These are phyloP conservation scores for Globisporangium paroecandrum DNA, from an alignment of 352 stramenopile genomes.

Conservation along the genomic window DNA sequence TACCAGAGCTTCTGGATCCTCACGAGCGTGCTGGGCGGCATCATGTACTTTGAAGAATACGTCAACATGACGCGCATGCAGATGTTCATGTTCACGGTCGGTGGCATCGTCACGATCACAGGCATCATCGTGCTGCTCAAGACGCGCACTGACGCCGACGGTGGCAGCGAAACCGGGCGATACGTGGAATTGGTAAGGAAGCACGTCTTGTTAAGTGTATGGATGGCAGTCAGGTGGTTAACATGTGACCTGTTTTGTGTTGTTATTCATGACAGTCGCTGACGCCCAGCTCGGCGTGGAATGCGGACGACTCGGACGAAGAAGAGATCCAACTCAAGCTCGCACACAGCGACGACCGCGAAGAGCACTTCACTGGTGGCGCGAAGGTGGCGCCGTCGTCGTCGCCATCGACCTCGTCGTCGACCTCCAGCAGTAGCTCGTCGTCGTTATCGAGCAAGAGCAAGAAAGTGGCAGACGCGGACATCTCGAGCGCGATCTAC, in stretches of 20 bases:
- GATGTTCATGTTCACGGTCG: slow-evolving; percentile 79
- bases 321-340: slow-evolving; percentile 71
- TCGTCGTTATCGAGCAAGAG: slow-evolving; percentile 14
- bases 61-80: slow-evolving; percentile 76
- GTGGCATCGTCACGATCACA: slow-evolving; percentile 68
- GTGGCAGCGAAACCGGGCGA: slow-evolving; percentile 26
- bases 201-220: background rate
- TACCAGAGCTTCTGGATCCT: slow-evolving; percentile 92
- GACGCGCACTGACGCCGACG: slow-evolving; percentile 30
- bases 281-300: slow-evolving; percentile 78
- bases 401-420: slow-evolving; percentile 22
- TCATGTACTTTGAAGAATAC: slow-evolving; percentile 93
- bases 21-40: slow-evolving; percentile 85
- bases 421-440: slow-evolving; percentile 13
- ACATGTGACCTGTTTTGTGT: slow-evolving; percentile 7
- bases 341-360: slow-evolving; percentile 23
- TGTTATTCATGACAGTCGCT: slow-evolving; percentile 39
- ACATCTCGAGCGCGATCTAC: slow-evolving; percentile 46
- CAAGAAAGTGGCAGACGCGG: slow-evolving; percentile 18
- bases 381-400: slow-evolving; percentile 27
- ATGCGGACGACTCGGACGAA: slow-evolving; percentile 78
- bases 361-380: slow-evolving; percentile 10
- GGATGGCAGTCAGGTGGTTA: background rate
- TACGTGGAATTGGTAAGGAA: slow-evolving; percentile 70
- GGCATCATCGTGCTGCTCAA: slow-evolving; percentile 77